phyloP scores from a whole-genome alignment of 2,329 filamentous ascomycete species.

The Bisporella sp. region DNA sequence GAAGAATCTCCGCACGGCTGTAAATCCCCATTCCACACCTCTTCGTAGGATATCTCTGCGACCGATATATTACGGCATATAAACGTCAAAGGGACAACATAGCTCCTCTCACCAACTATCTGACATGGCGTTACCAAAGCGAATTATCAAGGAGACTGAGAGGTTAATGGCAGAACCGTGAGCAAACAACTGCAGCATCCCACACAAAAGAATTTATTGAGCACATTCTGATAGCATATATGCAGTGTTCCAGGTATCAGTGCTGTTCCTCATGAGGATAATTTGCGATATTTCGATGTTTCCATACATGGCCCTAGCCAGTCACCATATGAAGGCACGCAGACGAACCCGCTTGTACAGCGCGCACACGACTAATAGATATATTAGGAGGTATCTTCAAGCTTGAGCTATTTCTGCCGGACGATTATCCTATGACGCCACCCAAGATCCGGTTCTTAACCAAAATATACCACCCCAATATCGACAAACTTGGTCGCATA shows the following conservation, averaged over 20 bases:
- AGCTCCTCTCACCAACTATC: too few relatives aligned
- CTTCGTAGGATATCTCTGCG: too few relatives aligned
- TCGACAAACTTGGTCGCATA: constrained; percentile 94
- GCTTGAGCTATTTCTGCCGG: constrained; percentile 92
- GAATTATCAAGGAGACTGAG: constrained; percentile 98
- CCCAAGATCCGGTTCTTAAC: constrained; percentile 98
- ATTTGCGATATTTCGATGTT: constrained; percentile 96
- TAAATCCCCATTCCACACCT: too few relatives aligned
- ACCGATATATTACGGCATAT: too few relatives aligned
- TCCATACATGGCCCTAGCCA: constrained; percentile 87
- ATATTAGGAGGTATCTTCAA: constrained; percentile 69
- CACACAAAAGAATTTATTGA: too few relatives aligned
- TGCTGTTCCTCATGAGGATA: constrained; percentile 92
- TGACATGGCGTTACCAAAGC: constrained; percentile 74
- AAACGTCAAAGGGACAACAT: too few relatives aligned
- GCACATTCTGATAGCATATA: background rate
- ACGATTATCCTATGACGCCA: constrained; percentile 98
- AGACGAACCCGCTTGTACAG: background rate
- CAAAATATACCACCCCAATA: constrained; percentile 99
- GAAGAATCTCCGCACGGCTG: too few relatives aligned
- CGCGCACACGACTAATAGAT: constrained; percentile 5
- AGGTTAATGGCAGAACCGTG: constrained; percentile 94
- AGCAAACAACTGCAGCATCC: constrained; percentile 28
- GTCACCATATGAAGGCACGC: constrained; percentile 87
- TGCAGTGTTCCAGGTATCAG: constrained; percentile 89